Evolutionary conservation across 495 filamentous ascomycete genomes (phyloP), one percentile per base, ranked within the genome.

Genomic region (Talaromyces borbonicus): DNA sequence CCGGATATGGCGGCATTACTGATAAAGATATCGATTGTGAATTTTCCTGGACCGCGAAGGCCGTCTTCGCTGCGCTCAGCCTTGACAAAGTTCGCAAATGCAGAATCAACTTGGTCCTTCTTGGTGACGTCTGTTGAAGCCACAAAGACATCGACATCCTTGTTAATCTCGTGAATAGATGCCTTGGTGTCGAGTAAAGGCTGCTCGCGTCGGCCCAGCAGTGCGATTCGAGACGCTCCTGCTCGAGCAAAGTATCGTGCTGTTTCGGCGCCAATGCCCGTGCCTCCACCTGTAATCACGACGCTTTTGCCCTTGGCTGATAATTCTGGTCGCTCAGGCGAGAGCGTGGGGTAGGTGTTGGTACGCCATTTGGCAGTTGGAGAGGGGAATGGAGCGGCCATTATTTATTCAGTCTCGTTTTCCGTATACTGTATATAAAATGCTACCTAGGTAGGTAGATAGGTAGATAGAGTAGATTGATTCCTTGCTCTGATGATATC

Each of bases 261-360:
- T 9, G 53, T 72, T 16, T 57, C 69, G 26, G 52, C 51, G 15
- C 71, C 72, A n/a, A 74, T 65, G 5, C 69, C 70, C 25, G 56
- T 58, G 5, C 62, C 61, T 1, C 59, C 67, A 22, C 68, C 75
- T 5, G 74, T 75, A 22, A 80, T 52, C 18, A 77, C 45, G 18
- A 78, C 58, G 3, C 55, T 66, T 32, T 68, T 67, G 43, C 66
- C 65, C 5, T 55, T 50, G 18, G 69, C 66, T 31, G 63, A 69
- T 23, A 73, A 65, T 47, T 62, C 59, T 0, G 63, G 53, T 9
- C 61, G 63, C 1, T 44, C 46, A 31, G 73, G 65, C 9, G 61
- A 63, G 32, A 74, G 66, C 44, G 62, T 54, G 8, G 63, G 48
- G 52, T 78, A 76, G 2, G 63, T 52, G 6, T 54, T 53, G 15